Evolutionary conservation across 345 rosid species (phyloP).

Genomic region (Gynandropsis gynandra): DNA sequence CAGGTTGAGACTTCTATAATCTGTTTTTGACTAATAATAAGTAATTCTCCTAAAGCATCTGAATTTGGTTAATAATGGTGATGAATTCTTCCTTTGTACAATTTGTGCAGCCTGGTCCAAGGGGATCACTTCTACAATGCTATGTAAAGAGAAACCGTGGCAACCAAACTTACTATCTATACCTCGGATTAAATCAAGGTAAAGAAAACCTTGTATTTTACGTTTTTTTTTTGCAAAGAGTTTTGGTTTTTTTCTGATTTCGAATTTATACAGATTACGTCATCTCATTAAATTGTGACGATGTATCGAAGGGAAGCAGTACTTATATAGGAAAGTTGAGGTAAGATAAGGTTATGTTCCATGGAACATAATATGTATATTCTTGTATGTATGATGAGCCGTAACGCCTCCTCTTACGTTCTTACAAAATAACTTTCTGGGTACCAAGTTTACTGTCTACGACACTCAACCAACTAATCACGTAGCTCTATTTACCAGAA

Average conservation of each 20-base stretch:
- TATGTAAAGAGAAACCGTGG: constrained; percentile 68
- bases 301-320: constrained; percentile 64
- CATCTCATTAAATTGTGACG: constrained; percentile 60
- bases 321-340: constrained; percentile 77
- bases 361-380: no score
- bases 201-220: no score
- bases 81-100: neutral
- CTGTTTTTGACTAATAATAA: no score
- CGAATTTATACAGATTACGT: constrained; percentile 85
- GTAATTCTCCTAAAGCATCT: no score
- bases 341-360: no score
- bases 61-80: neutral
- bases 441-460: constrained; percentile 82
- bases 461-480: constrained; percentile 63
- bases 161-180: constrained; percentile 73
- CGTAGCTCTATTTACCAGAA: constrained; percentile 48
- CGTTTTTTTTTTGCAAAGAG: no score
- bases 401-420: constrained; percentile 9
- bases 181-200: constrained; percentile 76
- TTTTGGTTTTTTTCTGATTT: constrained; percentile 32
- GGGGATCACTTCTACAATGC: constrained; percentile 75
- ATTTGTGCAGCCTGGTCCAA: constrained; percentile 81
- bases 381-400: no score
- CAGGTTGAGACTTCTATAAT: constrained; percentile 40
- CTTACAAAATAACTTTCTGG: constrained; percentile 73